Conservation (phyloP, 257 asterid genomes). For the Fraxinus anomala region DNA sequence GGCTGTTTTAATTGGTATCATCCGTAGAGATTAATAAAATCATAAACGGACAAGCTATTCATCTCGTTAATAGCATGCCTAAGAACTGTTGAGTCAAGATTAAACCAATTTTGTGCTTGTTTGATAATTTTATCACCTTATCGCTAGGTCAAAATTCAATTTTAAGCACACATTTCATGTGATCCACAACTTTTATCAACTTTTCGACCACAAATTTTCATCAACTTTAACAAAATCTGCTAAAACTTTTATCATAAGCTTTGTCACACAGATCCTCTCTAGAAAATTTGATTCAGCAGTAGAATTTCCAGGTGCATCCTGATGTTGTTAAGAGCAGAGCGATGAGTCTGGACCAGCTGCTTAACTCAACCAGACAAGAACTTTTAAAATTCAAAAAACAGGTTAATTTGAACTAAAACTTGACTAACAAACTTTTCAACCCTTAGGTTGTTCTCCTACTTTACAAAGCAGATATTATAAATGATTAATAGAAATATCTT, state of each 20-base stretch:
- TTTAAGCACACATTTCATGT: no score
- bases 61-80: not conserved
- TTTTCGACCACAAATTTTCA: no score
- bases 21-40: not conserved
- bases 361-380: not conserved
- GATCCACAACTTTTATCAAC: no score
- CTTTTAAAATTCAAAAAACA: not conserved
- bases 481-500: no score
- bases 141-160: no score
- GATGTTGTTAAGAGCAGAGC: no score
- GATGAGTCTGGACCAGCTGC: not conserved
- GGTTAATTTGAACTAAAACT: not conserved
- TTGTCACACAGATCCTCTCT: slow-evolving; percentile 36
- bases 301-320: not conserved
- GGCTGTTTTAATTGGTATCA: not conserved
- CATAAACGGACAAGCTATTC: not conserved
- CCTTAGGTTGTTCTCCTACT: not conserved
- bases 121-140: no score
- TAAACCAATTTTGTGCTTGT: not conserved
- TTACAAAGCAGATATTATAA: not conserved
- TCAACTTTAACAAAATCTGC: no score
- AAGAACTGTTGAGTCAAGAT: not conserved
- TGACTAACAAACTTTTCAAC: not conserved
- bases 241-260: no score
- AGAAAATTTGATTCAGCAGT: not conserved